phyloP scores from a whole-genome alignment of 371 early-diverging fungal species.

The Dichotomocladium elegans region DNA sequence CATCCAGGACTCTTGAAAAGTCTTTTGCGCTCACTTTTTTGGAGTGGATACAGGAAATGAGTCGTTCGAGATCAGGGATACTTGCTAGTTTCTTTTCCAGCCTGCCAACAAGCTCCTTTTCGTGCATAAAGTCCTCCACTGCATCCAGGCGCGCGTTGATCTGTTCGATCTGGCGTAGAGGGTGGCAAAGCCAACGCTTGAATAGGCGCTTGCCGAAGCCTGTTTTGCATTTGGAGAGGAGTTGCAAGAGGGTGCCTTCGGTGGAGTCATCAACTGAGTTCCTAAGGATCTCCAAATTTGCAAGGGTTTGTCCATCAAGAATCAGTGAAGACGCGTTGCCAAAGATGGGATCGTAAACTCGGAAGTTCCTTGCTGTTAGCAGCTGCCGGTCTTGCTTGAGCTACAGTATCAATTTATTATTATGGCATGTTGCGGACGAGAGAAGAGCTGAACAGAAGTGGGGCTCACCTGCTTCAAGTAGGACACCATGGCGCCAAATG shows the following conservation, averaged over 20 bases:
- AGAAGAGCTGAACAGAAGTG: not conserved
- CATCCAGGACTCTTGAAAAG: conserved; percentile 61
- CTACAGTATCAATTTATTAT: conserved; percentile 22
- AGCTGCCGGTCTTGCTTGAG: conserved; percentile 84
- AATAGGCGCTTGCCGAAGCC: conserved; percentile 90
- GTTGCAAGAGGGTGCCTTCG: conserved; percentile 83
- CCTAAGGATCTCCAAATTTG: conserved; percentile 92
- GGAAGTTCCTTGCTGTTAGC: conserved; percentile 80
- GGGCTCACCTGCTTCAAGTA: conserved; percentile 46
- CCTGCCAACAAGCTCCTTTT: no score
- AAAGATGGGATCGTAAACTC: conserved; percentile 73
- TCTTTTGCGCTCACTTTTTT: conserved; percentile 77
- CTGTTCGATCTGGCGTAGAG: conserved; percentile 63
- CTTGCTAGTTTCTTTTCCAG: conserved; percentile 23
- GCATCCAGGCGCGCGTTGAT: conserved; percentile 90
- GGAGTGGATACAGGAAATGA: conserved; percentile 88
- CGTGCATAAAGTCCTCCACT: conserved; percentile 77
- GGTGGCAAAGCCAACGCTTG: conserved; percentile 92
- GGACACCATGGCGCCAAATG: conserved; percentile 78
- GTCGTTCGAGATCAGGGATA: conserved; percentile 92
- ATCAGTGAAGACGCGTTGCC: conserved; percentile 63
- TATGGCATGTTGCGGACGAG: not conserved
- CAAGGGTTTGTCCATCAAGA: conserved; percentile 93
- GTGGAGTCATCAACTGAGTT: conserved; percentile 75
- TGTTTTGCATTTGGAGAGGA: conserved; percentile 84